A percentile compares a stretch with the other conserved stretches of the same genome.
Conservation (phyloP, 2,329 filamentous ascomycete species). For the Calonectria fujianensis region DNA sequence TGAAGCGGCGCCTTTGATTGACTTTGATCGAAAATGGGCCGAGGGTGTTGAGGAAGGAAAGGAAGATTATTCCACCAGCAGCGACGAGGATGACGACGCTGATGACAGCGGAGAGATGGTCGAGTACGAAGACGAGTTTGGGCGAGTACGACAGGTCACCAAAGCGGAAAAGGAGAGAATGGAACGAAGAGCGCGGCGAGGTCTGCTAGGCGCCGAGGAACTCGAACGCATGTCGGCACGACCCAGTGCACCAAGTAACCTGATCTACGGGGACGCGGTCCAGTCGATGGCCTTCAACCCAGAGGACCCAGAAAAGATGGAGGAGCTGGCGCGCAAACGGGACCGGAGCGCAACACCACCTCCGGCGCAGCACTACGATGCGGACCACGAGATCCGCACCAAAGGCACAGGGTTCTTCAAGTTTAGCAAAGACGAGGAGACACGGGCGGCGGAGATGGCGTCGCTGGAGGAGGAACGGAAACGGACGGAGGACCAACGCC, state of each 20-base stretch:
- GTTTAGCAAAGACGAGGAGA: constrained; percentile 85
- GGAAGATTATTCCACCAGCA: constrained; percentile 75
- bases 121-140: constrained; percentile 94
- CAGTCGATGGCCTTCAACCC: constrained; percentile 90
- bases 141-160: constrained; percentile 85
- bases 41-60: constrained; percentile 73
- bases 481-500: constrained; percentile 79
- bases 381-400: constrained; percentile 85
- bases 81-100: constrained; percentile 63
- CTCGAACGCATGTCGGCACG: constrained; percentile 82
- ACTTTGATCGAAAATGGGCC: constrained; percentile 98
- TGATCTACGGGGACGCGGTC: constrained; percentile 91
- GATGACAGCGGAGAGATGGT: constrained; percentile 77
- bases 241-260: constrained; percentile 77
- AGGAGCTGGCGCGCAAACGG: constrained; percentile 83
- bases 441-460: constrained; percentile 82
- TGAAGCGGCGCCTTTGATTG: constrained; percentile 82
- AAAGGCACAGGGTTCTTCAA: constrained; percentile 95
- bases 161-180: constrained; percentile 79
- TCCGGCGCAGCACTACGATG: constrained; percentile 89
- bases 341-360: constrained; percentile 89
- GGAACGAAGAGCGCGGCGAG: constrained; percentile 71
- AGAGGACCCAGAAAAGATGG: constrained; percentile 84
- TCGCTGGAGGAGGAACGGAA: constrained; percentile 79
- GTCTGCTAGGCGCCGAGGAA: constrained; percentile 74